phyloP scores from a whole-genome alignment of 371 early-diverging fungal species.

The Mucor irregularis region DNA sequence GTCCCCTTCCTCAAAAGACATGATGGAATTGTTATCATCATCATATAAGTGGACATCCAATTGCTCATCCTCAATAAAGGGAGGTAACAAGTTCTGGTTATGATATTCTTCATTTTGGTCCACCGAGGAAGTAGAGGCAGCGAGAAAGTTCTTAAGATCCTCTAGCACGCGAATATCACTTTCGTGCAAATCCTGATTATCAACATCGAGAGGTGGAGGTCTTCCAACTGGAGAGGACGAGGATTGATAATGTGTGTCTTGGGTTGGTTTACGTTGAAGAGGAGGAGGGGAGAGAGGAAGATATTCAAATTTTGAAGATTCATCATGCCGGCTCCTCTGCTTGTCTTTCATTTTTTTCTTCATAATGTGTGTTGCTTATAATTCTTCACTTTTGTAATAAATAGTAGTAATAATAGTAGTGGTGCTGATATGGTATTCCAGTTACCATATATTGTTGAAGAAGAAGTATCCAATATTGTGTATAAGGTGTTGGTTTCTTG shows the following conservation, averaged over 20 bases:
- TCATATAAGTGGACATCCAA: neutral
- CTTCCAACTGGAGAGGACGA: slow-evolving; percentile 14
- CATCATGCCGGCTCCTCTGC: neutral
- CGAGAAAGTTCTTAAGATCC: neutral
- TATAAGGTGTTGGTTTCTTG: neutral
- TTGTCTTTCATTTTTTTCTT: neutral
- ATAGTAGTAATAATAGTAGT: no score
- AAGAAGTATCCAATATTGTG: neutral
- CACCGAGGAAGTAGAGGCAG: neutral
- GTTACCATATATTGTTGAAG: no score
- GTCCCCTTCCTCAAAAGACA: neutral
- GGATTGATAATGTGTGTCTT: slow-evolving; percentile 46
- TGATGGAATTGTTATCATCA: neutral
- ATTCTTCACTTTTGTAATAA: neutral
- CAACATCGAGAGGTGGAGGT: slow-evolving; percentile 9
- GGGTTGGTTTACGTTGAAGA: slow-evolving; percentile 70
- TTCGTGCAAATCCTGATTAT: neutral
- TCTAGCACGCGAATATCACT: neutral
- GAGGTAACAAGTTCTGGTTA: neutral
- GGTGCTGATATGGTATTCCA: no score
- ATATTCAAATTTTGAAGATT: neutral
- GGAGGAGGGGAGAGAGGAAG: slow-evolving; percentile 4
- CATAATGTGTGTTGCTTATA: neutral
- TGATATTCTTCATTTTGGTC: neutral
- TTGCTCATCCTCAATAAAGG: neutral